Evolutionary conservation across 2,329 filamentous ascomycete genomes (phyloP).

Genomic region (Aspergillus quadrilineatus): DNA sequence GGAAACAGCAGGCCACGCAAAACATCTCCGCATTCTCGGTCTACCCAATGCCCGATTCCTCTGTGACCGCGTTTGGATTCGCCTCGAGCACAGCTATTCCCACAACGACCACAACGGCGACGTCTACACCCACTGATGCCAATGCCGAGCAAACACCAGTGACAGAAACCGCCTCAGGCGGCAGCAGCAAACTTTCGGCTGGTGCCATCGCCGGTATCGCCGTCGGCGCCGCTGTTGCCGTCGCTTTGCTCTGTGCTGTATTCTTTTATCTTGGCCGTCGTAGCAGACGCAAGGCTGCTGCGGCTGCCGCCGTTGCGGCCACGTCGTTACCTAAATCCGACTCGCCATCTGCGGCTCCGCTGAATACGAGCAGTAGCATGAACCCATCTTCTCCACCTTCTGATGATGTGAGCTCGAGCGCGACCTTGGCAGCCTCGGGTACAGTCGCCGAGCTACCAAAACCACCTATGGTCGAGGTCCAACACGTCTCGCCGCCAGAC

Average conservation of each 20-base stretch:
- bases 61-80: constrained; percentile 4
- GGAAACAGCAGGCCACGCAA: constrained; percentile 8
- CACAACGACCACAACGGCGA: neutral
- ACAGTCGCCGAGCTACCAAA: constrained; percentile 2
- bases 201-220: constrained; percentile 13
- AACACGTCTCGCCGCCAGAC: neutral
- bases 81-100: constrained; percentile 1
- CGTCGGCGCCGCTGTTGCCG: constrained; percentile 5
- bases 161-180: neutral
- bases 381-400: neutral
- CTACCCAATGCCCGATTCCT: constrained; percentile 13
- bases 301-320: neutral
- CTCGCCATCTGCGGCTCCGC: neutral
- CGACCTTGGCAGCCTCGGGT: neutral
- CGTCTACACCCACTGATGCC: neutral
- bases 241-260: constrained; percentile 3
- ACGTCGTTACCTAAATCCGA: neutral
- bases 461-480: neutral
- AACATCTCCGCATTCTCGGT: constrained; percentile 18
- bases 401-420: neutral
- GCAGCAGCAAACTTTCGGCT: neutral
- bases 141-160: neutral
- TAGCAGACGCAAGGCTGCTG: neutral
- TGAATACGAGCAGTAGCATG: neutral
- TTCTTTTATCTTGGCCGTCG: constrained; percentile 12